phyloP scores from a whole-genome alignment of 179 eudicot genomes.

The Nepenthes alata region DNA sequence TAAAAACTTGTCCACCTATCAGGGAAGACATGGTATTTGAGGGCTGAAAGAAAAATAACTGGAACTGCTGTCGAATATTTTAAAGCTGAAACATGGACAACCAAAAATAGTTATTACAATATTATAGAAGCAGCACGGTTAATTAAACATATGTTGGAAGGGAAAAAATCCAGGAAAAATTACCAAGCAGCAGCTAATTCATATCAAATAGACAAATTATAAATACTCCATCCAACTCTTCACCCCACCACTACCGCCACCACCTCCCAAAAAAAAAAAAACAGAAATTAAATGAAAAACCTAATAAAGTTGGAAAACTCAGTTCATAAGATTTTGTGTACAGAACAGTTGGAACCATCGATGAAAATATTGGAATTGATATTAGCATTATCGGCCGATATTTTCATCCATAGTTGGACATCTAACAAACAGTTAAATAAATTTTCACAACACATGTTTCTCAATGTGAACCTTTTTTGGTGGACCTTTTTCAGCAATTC shows the following conservation, averaged over 20 bases:
- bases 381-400: no score
- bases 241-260: no score
- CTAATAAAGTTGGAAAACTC: neutral
- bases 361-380: no score
- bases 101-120: neutral
- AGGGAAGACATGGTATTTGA: conserved; percentile 84
- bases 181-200: neutral
- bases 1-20: conserved; percentile 73
- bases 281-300: neutral
- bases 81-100: conserved; percentile 54
- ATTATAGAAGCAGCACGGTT: neutral
- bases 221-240: no score
- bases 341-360: no score
- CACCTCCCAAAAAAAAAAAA: no score
- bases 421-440: no score
- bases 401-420: no score
- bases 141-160: neutral
- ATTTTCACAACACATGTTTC: no score
- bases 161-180: no score
- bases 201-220: neutral
- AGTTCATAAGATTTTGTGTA: neutral
- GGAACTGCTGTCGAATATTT: conserved; percentile 95
- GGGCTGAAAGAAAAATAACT: conserved; percentile 92
- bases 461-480: no score
- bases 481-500: no score